phyloP scores from a whole-genome alignment of 345 rosid species.

The Barbarea vulgaris region DNA sequence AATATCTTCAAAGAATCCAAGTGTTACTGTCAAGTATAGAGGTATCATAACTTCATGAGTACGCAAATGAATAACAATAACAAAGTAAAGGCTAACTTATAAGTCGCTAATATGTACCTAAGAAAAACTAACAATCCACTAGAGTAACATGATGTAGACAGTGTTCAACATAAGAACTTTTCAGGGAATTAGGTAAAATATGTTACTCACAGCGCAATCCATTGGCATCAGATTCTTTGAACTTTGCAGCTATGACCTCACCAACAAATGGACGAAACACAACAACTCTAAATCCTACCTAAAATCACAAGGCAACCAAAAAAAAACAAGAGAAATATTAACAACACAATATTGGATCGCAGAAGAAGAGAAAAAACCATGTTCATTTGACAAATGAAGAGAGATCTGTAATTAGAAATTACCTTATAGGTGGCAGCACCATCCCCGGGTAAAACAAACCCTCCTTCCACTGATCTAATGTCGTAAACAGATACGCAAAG shows the following conservation, averaged over 20 bases:
- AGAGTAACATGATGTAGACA: neutral
- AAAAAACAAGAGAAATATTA: neutral
- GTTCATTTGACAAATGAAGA: neutral
- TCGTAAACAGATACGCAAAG: conserved; percentile 81
- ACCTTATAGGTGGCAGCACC: conserved; percentile 90
- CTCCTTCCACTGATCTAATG: conserved; percentile 60
- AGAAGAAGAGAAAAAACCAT: neutral
- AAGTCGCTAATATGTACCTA: neutral
- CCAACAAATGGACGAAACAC: conserved; percentile 91
- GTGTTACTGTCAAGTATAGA: conserved; percentile 62
- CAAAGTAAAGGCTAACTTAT: neutral
- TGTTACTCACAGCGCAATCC: conserved; percentile 78
- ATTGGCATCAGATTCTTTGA: conserved; percentile 67
- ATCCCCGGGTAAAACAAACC: conserved; percentile 76
- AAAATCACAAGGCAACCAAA: conserved; percentile 23
- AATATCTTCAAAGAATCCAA: conserved; percentile 92
- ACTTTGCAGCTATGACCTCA: conserved; percentile 72
- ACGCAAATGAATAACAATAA: neutral
- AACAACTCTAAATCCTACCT: conserved; percentile 76
- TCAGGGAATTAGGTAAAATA: neutral
- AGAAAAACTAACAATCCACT: neutral
- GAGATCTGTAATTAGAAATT: conserved; percentile 6
- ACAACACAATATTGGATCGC: conserved; percentile 1
- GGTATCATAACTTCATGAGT: conserved; percentile 30
- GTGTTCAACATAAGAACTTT: neutral